Evolutionary conservation across 345 rosid species (phyloP), one percentile per base, ranked within the genome.

Genomic region (Sisymbrium irio): DNA sequence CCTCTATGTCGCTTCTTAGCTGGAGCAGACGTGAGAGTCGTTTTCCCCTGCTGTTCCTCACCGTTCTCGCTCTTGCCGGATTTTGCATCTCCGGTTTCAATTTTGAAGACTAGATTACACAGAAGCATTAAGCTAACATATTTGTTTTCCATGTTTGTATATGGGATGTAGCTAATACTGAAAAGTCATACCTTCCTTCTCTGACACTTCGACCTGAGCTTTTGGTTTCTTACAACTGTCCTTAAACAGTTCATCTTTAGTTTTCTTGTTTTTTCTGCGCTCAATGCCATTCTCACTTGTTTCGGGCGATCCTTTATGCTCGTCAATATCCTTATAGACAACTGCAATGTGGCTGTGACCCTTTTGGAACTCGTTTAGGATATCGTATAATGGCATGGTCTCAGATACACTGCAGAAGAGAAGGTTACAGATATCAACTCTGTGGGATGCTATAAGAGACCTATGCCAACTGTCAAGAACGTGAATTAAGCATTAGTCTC

Each of bases 281-380:
- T 76, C 75, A n/a, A 19, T 76, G 58, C 80, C 82, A 36, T 77
- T 84, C 53, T 69, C 73, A 45, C 76, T 70, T 75, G 75, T 79
- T 73, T 79, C 77, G 1, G 82, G 47, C 15, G 78, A 60, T 37
- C 73, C 84, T 57, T 74, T 78, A 35, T 74, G 79, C 73, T 65
- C 76, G 44, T 81, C 88, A 51, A 82, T 70, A 81, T 91, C 90
- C 80, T 81, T 94, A 58, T 86, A 94, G 35, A 94, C 98, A 51
- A 85, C 96, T 33, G 97, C 97, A 74, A 94, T 84, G 81, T 94
- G 98, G 80, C 97, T 94, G 78, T 94, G 98, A 50, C 98, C 96
- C 77, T 94, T 91, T 82, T 94, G 98, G 56, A 94, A 94, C 82
- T 89, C 95, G 66, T 94, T 94, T 53, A 94, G 87, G 75, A 94